phyloP scores from a whole-genome alignment of 129 eudicot species.

The Solidago caesia region DNA sequence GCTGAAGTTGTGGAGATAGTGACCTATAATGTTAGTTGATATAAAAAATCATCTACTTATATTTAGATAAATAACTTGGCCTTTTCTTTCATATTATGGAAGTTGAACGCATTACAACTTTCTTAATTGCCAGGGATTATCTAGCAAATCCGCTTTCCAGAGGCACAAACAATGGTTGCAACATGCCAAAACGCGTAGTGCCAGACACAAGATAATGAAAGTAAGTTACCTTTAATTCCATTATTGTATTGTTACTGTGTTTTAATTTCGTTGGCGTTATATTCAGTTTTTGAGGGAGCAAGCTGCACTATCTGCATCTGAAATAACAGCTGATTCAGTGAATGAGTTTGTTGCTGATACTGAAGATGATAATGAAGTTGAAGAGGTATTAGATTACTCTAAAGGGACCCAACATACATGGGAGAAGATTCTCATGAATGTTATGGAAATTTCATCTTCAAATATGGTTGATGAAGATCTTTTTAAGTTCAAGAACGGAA shows the following conservation, averaged over 20 bases:
- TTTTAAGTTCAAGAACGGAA: slow-evolving; percentile 50
- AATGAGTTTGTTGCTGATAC: slow-evolving; percentile 60
- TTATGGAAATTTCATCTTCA: slow-evolving; percentile 43
- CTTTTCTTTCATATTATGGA: background rate
- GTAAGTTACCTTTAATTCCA: slow-evolving; percentile 39
- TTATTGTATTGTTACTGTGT: background rate
- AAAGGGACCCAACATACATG: slow-evolving; percentile 38
- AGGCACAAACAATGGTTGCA: slow-evolving; percentile 89
- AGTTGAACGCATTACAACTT: background rate
- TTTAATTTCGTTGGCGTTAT: slow-evolving; percentile 9
- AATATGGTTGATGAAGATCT: slow-evolving; percentile 48
- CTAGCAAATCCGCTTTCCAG: slow-evolving; percentile 79
- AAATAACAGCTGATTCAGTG: slow-evolving; percentile 72
- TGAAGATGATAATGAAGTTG: slow-evolving; percentile 44
- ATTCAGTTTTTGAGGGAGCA: slow-evolving; percentile 83
- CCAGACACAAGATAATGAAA: slow-evolving; percentile 87
- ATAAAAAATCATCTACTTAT: slow-evolving; percentile 4
- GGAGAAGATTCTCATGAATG: slow-evolving; percentile 47
- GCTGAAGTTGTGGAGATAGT: slow-evolving; percentile 97
- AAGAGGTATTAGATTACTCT: slow-evolving; percentile 45
- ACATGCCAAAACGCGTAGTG: slow-evolving; percentile 95
- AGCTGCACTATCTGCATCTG: slow-evolving; percentile 74
- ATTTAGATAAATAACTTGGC: background rate
- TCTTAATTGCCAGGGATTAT: slow-evolving; percentile 59
- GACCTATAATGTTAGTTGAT: slow-evolving; percentile 60